Evolutionary conservation across 345 rosid species (phyloP).

Genomic region (Lagerstroemia speciosa): DNA sequence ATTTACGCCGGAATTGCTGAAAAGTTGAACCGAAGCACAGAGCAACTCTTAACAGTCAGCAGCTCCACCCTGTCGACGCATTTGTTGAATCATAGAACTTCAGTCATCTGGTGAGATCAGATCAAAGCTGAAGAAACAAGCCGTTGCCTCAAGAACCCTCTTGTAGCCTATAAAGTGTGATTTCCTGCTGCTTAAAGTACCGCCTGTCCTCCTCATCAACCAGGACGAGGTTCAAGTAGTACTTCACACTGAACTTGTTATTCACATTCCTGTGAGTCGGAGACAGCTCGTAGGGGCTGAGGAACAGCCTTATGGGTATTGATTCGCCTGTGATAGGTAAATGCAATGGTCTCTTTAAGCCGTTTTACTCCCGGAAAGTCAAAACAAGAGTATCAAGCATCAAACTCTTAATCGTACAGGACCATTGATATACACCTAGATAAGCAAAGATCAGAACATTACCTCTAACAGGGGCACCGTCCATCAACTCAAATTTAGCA

Average conservation of each 20-base stretch:
- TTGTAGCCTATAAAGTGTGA: slow-evolving; percentile 76
- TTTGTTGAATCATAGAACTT: background rate
- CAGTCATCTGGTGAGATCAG: background rate
- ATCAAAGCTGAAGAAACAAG: background rate
- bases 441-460: background rate
- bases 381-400: background rate
- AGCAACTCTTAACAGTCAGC: no score
- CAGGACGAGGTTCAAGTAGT: slow-evolving; percentile 87
- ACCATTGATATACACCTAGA: background rate
- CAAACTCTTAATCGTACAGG: background rate
- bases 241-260: slow-evolving; percentile 96
- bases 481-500: slow-evolving; percentile 98
- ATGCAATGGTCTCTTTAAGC: background rate
- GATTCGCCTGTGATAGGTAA: slow-evolving; percentile 62
- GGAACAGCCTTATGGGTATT: slow-evolving; percentile 88
- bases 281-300: slow-evolving; percentile 88
- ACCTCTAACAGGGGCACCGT: slow-evolving; percentile 99
- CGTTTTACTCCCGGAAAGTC: background rate
- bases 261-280: slow-evolving; percentile 91
- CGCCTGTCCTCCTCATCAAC: slow-evolving; percentile 98
- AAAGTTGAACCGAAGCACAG: no score
- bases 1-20: no score
- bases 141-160: slow-evolving; percentile 33
- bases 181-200: slow-evolving; percentile 95
- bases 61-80: no score